Evolutionary conservation across 2,329 filamentous ascomycete genomes (phyloP), one percentile per base, ranked within the genome.

Genomic region (Arthroderma sp.): DNA sequence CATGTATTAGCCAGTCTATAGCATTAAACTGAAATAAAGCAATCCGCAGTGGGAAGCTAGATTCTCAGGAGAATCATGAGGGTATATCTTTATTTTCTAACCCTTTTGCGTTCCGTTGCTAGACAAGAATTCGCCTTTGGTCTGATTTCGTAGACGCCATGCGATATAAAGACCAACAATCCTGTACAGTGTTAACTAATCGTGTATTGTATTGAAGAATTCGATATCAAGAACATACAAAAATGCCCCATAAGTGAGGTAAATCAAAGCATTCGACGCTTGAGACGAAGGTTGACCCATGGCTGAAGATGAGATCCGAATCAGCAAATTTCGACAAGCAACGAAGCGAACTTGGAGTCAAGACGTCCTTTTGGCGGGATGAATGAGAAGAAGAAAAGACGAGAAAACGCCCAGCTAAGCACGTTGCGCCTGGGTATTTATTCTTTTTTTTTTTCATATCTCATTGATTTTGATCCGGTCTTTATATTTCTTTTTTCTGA

Each of bases 181-280:
- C 15, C 86, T 89, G 68, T 37, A 2, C 11, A 59, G 39, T 57
- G 49, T 60, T 23, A 61, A 53, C 43, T 43, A 28, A 4, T 35
- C 15, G 19, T 55, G 4, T 17, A 8, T 33, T n/a, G 25, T n/a
- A 43, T 25, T 15, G 31, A n/a, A n/a, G n/a, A n/a, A n/a, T n/a
- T n/a, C n/a, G n/a, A 52, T 59, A 63, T 64, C 35, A 63, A n/a
- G n/a, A n/a, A 56, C 81, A 58, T 76, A 91, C 88, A 93, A 74
- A 69, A 93, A 93, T 54, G 78, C 76, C 62, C 80, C 85, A 74
- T 90, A 91, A 54, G 86, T 88, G 56, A 88, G 74, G 68, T 91
- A 91, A 68, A 93, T 85, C 69, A 91, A 77, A 77, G 87, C 87
- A 76, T 91, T 90, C 33, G 87, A 91, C 68, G 87, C 87, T 78